Evolutionary conservation across 768 basidiomycete species (phyloP), one percentile per base, ranked within the genome.

Genomic region (Suillus luteus): DNA sequence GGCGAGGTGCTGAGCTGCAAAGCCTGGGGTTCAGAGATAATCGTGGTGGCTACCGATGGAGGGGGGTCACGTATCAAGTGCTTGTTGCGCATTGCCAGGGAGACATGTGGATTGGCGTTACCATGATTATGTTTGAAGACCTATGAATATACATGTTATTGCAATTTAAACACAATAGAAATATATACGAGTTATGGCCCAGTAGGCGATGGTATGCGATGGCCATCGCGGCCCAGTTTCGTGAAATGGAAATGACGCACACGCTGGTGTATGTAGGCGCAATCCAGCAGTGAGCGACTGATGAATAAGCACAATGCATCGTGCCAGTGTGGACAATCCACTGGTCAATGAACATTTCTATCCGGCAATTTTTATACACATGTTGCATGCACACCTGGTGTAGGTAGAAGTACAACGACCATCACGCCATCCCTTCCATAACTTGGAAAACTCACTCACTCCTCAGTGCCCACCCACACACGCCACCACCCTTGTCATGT

Each of bases 1-100:
- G 58, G 65, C 38, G 64, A 63, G 40, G 17, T 6, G 57, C 24
- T 12, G 24, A 27, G 11, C 6, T 41, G 40, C 44, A 43, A 40
- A 55, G 19, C 55, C 54, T 24, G 59, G 24, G 19, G 44, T 33
- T 33, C 48, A 48, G 35, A 24, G 10, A 61, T 33, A 44, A 10
- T 41, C 38, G 27, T 11, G 9, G 37, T 22, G 22, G n/a, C 46
- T 43, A 17, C n/a, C 19, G 58, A n/a, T 7, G 62, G 24, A 19
- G 17, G 27, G 11, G 57, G 17, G 17, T 41, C 24, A 27, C 6
- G 11, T 6, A 17, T 31, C 24, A 41, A 9, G 17, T 27, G 17
- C 38, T 43, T 49, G 27, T 54, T 61, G 31, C 54, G 60, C 24
- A 54, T n/a, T 38, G 31, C n/a, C 7, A 54, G 19, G 14, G 40